Evolutionary conservation across 2,329 filamentous ascomycete genomes (phyloP), one percentile per base, ranked within the genome.

Genomic region (Penicillium hesseltinei): DNA sequence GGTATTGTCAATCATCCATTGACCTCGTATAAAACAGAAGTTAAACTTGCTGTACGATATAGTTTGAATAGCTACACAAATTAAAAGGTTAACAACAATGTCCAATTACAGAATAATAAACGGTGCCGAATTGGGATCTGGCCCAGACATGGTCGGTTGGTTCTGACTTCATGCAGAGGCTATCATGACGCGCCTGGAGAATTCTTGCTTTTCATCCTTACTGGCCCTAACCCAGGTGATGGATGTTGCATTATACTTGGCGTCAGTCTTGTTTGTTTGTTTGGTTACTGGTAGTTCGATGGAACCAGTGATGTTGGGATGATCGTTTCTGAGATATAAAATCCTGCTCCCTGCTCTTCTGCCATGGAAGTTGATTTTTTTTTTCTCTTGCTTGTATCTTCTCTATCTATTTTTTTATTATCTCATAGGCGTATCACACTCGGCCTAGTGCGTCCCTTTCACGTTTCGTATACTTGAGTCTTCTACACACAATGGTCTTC

Each of bases 171-270:
- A 66, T 67, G 54, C 56, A 54, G 53, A 56, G 43, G 29, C 35
- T 59, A 69, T 66, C 61, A 69, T 72, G 67, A 71, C 66, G 66
- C 68, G 67, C 67, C 63, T 69, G 65, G 69, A 59, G 67, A 63
- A 63, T 56, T 53, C 47, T 38, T 44, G 17, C 8, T 44, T 46
- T 29, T 44, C 21, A 29, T 59, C 49, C 51, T 58, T 57, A 38
- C 51, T 51, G 48, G 29, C 51, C 47, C 53, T 62, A 57, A 55
- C 49, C 54, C 39, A 58, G 5, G 15, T 35, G 6, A 35, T 17
- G 33, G 33, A 35, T 51, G 40, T 45, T 43, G 29, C 38, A 54
- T 55, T 59, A 45, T 39, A 51, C 58, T 54, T 56, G 38, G 44
- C 50, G 54, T 61, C 59, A 63, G 51, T 57, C 35, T 47, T 55